phyloP scores from a whole-genome alignment of 768 basidiomycete species.

The Tylopilus rubrobrunneus region DNA sequence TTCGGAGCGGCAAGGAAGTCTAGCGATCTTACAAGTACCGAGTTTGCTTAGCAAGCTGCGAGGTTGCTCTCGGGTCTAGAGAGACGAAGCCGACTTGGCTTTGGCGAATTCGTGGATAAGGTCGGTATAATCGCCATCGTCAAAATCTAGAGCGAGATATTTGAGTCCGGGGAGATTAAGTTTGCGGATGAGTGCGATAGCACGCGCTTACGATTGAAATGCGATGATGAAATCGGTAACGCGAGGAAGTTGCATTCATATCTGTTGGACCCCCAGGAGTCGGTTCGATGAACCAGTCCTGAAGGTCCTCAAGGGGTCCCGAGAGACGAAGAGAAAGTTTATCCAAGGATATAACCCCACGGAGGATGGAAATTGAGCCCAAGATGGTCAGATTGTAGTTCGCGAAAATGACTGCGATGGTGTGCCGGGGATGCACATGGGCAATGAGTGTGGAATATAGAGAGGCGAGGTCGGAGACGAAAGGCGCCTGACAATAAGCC shows the following conservation, averaged over 20 bases:
- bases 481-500: constrained; percentile 2
- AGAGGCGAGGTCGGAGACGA: not conserved
- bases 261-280: not conserved
- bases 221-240: not conserved
- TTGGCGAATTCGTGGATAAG: not conserved
- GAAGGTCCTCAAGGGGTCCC: not conserved
- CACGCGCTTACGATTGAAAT: not conserved
- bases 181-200: not conserved
- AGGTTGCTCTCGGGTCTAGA: not conserved
- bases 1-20: not conserved
- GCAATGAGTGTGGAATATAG: not conserved
- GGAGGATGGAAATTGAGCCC: not conserved
- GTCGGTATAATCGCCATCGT: not conserved
- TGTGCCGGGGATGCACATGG: not conserved
- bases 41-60: not conserved
- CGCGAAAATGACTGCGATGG: not conserved
- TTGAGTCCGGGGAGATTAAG: not conserved
- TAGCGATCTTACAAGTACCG: not conserved
- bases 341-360: not conserved
- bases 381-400: not conserved
- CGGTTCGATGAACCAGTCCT: not conserved
- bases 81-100: not conserved
- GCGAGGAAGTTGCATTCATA: not conserved
- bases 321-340: not conserved
- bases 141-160: not conserved